Conservation (phyloP, 768 basidiomycete species). For the Leccinum aurantiacum region DNA sequence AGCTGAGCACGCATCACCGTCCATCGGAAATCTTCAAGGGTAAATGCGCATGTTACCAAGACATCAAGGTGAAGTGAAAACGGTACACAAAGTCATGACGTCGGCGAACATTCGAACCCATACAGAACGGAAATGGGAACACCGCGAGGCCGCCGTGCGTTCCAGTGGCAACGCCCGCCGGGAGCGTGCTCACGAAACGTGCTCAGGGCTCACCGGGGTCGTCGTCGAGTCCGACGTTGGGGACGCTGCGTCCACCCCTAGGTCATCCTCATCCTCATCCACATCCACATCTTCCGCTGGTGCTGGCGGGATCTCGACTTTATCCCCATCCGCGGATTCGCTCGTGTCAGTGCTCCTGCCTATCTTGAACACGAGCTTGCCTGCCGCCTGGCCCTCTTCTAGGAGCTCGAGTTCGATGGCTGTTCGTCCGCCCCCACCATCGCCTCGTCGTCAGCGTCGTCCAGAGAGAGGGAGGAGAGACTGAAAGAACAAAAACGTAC, state of each 20-base stretch:
- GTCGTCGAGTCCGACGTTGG: constrained; percentile 3
- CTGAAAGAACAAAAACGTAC: constrained; percentile 16
- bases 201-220: constrained; percentile 3
- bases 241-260: not conserved
- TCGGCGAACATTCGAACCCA: not conserved
- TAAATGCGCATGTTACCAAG: constrained; percentile 11
- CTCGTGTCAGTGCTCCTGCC: constrained; percentile 13
- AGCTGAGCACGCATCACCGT: not conserved
- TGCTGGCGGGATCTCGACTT: constrained; percentile 3
- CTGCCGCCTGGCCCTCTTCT: constrained; percentile 33
- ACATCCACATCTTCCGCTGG: not conserved
- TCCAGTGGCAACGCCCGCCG: not conserved
- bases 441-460: not conserved
- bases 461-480: not conserved
- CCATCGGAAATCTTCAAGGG: not conserved
- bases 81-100: constrained; percentile 5
- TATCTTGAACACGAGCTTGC: constrained; percentile 30
- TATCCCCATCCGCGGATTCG: not conserved
- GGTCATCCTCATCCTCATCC: not conserved
- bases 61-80: not conserved
- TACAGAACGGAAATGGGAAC: constrained; percentile 2
- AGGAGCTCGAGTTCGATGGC: constrained; percentile 33
- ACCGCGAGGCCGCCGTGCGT: not conserved
- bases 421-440: constrained; percentile 4
- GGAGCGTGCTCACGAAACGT: constrained; percentile 1